These are phyloP conservation scores for Neoboletus subvelutipes DNA, from an alignment of 768 basidiomycete species.

Conservation along the genomic window DNA sequence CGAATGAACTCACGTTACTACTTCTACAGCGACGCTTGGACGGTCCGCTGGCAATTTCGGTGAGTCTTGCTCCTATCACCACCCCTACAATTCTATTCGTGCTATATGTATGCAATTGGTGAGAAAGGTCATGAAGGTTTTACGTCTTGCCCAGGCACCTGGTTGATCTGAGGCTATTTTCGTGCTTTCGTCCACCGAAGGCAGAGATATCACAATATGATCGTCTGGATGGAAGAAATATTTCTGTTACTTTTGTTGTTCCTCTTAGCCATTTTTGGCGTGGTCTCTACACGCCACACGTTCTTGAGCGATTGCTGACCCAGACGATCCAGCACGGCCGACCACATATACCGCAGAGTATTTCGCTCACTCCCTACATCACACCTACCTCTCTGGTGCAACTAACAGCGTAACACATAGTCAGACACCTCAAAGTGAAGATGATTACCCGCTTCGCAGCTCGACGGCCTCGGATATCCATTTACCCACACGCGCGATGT, in stretches of 20 bases:
- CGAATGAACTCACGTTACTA: neutral
- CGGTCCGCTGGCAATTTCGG: neutral
- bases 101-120: neutral
- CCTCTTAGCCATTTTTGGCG: neutral
- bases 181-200: neutral
- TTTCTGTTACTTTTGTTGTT: neutral
- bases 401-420: neutral
- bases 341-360: slow-evolving; percentile 4
- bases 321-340: slow-evolving; percentile 1
- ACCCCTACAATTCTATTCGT: neutral
- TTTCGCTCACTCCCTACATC: neutral
- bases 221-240: neutral
- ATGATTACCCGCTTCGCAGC: neutral
- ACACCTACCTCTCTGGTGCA: neutral
- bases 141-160: too few relatives aligned
- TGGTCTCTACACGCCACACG: neutral
- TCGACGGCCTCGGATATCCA: neutral
- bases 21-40: slow-evolving; percentile 3
- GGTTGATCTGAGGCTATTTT: neutral
- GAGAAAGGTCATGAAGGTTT: neutral
- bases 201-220: neutral
- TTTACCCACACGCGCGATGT: neutral
- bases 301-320: slow-evolving; percentile 7
- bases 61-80: slow-evolving; percentile 3
- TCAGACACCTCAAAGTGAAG: neutral